phyloP scores from a whole-genome alignment of 768 basidiomycete species.

The Dioszegia crocea region DNA sequence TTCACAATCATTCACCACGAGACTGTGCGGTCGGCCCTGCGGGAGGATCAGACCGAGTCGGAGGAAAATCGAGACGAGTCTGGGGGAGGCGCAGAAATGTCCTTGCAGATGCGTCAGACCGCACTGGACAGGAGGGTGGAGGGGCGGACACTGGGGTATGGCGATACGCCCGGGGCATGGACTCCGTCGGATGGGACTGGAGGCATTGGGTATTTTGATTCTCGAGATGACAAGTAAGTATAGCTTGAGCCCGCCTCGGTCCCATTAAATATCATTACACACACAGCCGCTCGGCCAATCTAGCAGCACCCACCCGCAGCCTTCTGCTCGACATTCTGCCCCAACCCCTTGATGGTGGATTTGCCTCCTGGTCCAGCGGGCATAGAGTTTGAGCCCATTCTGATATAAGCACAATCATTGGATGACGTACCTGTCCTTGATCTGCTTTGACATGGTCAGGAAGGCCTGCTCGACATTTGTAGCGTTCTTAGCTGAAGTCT shows the following conservation, averaged over 20 bases:
- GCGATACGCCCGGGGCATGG: no score
- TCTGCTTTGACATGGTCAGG: slow-evolving; percentile 87
- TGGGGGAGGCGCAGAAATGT: no score
- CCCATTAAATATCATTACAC: slow-evolving; percentile 6
- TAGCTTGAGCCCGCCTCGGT: no score
- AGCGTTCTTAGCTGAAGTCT: slow-evolving; percentile 95
- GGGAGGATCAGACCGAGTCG: no score
- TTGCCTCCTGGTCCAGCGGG: slow-evolving; percentile 47
- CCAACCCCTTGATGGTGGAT: slow-evolving; percentile 46
- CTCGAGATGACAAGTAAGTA: background rate
- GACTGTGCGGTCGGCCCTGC: background rate
- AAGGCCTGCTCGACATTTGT: slow-evolving; percentile 98
- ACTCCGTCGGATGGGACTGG: no score
- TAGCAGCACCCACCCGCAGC: slow-evolving; percentile 48
- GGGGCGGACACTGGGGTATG: slow-evolving; percentile 12
- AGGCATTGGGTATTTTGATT: no score
- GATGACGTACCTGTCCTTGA: slow-evolving; percentile 48
- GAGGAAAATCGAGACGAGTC: no score
- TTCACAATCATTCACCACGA: slow-evolving; percentile 41
- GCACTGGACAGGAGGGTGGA: slow-evolving; percentile 27
- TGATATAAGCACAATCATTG: slow-evolving; percentile 4
- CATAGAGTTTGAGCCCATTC: slow-evolving; percentile 49
- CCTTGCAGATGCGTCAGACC: slow-evolving; percentile 16
- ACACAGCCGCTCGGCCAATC: background rate
- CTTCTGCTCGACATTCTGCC: slow-evolving; percentile 49